Conservation (phyloP, 2,329 filamentous ascomycete species). For the Microcyclospora pomicola region DNA sequence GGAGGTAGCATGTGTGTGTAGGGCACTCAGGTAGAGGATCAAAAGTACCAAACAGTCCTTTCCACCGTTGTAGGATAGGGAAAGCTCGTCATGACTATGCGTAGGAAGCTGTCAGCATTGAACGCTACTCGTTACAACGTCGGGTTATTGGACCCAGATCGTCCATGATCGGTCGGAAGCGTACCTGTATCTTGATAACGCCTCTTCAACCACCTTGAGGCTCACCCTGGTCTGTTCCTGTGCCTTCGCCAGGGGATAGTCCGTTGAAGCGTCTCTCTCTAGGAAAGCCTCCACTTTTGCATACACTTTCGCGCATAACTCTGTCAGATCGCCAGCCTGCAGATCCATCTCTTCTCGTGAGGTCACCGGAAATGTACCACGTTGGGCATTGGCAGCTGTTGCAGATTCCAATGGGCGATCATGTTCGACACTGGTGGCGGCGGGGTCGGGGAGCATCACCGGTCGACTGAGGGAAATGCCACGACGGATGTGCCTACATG, state of each 20-base stretch:
- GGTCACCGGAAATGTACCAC: not conserved
- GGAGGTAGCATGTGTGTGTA: conserved; percentile 26
- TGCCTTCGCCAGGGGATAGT: conserved; percentile 43
- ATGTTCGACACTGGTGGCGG: no score
- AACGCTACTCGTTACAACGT: not conserved
- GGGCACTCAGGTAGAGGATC: conserved; percentile 63
- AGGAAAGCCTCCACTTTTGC: conserved; percentile 53
- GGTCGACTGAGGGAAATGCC: no score
- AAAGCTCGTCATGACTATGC: conserved; percentile 60
- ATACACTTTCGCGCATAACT: conserved; percentile 39
- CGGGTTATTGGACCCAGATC: not conserved
- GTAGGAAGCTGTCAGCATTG: conserved; percentile 1
- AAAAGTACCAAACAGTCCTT: conserved; percentile 94
- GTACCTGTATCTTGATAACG: conserved; percentile 62
- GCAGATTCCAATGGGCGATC: no score
- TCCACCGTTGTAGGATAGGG: conserved; percentile 91
- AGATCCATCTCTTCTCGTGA: not conserved
- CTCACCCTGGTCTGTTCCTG: conserved; percentile 64
- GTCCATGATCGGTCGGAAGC: conserved; percentile 17
- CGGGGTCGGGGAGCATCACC: no score
- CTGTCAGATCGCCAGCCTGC: conserved; percentile 16
- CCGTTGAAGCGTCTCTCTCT: conserved; percentile 40
- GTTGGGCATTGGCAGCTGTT: no score
- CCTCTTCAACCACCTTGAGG: conserved; percentile 59
- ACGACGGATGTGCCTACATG: no score